Evolutionary conservation across 768 basidiomycete genomes (phyloP).

Genomic region (Hypsizygus marmoreus): DNA sequence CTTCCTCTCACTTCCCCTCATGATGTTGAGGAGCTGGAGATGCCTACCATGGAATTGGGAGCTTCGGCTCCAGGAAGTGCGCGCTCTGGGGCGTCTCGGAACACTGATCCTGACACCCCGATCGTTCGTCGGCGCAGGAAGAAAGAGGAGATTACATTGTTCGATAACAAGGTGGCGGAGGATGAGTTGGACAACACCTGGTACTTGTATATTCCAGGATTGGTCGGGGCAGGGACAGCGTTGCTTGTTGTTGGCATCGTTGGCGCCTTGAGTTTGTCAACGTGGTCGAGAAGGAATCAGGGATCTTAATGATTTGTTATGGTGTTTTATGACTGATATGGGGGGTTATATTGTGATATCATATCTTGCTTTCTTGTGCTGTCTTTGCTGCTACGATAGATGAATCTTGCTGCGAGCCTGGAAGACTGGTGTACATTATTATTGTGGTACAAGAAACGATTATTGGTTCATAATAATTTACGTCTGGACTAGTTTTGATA

Average conservation of each 20-base stretch:
- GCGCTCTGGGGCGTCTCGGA: conserved; percentile 34
- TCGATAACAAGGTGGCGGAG: conserved; percentile 44
- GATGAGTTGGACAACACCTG: conserved; percentile 72
- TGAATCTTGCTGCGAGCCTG: too few species aligned
- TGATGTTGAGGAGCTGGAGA: conserved; percentile 51
- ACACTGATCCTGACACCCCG: conserved; percentile 38
- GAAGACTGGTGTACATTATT: too few species aligned
- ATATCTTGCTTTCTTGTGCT: conserved; percentile 7
- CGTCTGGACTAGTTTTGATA: too few species aligned
- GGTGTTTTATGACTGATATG: too few species aligned
- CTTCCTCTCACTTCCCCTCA: conserved; percentile 48
- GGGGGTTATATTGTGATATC: conserved; percentile 11
- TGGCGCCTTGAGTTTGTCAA: conserved; percentile 75
- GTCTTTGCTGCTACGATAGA: conserved; percentile 7
- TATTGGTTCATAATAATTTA: too few species aligned
- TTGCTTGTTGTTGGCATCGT: conserved; percentile 77
- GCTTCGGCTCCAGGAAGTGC: conserved; percentile 36
- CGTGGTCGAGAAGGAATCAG: conserved; percentile 67
- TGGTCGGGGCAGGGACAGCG: conserved; percentile 85
- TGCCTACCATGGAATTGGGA: conserved; percentile 65
- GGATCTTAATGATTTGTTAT: conserved; percentile 40
- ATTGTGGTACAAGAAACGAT: too few species aligned
- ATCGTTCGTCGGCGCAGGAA: conserved; percentile 51
- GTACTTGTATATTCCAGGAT: conserved; percentile 78
- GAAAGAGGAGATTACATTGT: conserved; percentile 54